These are phyloP conservation scores for Solanum paucissectum DNA, from an alignment of 257 asterid genomes.

Conservation along the genomic window DNA sequence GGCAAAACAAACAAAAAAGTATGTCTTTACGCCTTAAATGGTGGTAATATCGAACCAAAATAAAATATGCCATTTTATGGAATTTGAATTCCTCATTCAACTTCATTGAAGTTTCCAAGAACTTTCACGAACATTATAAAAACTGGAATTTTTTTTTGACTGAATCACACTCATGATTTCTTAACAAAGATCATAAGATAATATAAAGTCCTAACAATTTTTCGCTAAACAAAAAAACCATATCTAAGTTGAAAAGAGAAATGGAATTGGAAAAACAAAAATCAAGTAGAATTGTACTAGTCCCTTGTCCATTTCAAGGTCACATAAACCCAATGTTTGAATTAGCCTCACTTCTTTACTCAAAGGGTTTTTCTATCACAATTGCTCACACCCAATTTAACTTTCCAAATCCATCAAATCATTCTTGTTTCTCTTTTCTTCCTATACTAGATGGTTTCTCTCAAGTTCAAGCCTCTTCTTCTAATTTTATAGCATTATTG, in stretches of 20 bases:
- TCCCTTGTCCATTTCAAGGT: conserved; percentile 4
- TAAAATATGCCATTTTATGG: not conserved
- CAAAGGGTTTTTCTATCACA: conserved; percentile 7
- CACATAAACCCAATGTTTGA: conserved; percentile 18
- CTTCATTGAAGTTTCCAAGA: not conserved
- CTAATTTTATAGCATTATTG: not conserved
- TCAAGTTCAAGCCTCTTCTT: not conserved
- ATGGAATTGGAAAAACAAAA: not conserved
- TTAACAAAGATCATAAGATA: not conserved
- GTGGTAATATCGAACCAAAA: not conserved
- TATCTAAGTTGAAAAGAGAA: not conserved
- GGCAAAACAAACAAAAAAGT: no score
- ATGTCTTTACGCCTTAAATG: no score
- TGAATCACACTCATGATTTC: not conserved
- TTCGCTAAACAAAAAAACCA: not conserved
- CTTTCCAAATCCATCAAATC: conserved; percentile 1
- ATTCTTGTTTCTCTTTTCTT: not conserved
- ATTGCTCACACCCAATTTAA: conserved; percentile 2
- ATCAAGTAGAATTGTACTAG: not conserved
- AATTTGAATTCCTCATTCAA: not conserved
- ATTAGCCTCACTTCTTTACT: conserved; percentile 4
- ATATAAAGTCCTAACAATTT: not conserved
- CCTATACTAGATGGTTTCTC: not conserved
- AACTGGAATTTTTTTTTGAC: not conserved
- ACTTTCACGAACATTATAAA: not conserved